A percentile compares a stretch with the other conserved stretches of the same genome.
Evolutionary conservation across 352 stramenopile species (phyloP).

Genomic region (Achlya hypogyna): DNA sequence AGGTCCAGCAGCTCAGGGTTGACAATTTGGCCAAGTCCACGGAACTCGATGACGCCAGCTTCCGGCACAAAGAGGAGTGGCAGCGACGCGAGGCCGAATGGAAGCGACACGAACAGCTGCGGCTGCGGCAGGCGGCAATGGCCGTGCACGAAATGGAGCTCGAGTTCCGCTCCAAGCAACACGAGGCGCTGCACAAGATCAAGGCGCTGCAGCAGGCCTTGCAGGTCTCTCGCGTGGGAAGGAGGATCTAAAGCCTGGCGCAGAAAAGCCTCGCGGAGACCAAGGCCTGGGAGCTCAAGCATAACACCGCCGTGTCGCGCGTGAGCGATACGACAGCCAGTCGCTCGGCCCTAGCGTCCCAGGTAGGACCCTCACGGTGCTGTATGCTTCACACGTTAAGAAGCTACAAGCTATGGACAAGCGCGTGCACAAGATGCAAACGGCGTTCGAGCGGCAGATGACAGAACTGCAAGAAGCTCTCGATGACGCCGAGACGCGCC

Average conservation of each 20-base stretch:
- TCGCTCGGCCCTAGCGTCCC: background rate
- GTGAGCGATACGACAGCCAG: background rate
- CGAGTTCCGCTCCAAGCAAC: constrained; percentile 16
- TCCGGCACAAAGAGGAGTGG: constrained; percentile 9
- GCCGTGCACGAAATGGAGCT: constrained; percentile 19
- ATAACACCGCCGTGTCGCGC: background rate
- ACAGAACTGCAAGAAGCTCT: background rate
- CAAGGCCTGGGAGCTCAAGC: constrained; percentile 12
- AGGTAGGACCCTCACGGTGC: background rate
- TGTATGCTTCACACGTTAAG: background rate
- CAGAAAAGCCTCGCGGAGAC: background rate
- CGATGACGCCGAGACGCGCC: background rate
- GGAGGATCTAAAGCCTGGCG: background rate
- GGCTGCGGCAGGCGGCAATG: constrained; percentile 7
- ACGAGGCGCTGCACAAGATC: constrained; percentile 14
- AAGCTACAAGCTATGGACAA: constrained; percentile 14
- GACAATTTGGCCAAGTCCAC: background rate
- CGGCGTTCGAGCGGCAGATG: background rate
- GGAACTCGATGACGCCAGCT: background rate
- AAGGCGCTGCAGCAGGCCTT: constrained; percentile 12
- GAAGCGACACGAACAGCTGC: constrained; percentile 3
- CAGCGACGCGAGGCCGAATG: constrained; percentile 8
- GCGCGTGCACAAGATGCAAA: constrained; percentile 1
- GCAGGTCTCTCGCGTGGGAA: background rate
- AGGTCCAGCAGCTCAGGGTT: background rate